Percentiles rank a stretch among this genome's conserved stretches.
These are phyloP conservation scores for Canariomyces notabilis DNA, from an alignment of 2,329 filamentous ascomycete species.

Conservation along the genomic window DNA sequence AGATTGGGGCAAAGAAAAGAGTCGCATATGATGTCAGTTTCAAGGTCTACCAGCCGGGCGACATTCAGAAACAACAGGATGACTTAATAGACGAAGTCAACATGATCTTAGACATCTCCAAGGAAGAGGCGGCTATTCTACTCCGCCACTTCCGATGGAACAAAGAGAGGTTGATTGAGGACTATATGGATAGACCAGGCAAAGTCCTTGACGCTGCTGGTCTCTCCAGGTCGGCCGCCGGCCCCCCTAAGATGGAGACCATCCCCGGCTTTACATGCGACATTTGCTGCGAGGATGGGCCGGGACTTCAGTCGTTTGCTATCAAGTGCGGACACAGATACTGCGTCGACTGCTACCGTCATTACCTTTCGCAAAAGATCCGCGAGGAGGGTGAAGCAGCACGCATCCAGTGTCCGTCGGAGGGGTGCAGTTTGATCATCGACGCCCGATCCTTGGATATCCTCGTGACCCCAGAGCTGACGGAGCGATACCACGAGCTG, in stretches of 20 bases:
- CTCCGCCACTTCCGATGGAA: constrained; percentile 92
- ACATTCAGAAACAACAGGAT: constrained; percentile 82
- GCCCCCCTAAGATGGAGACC: constrained; percentile 62
- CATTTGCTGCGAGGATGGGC: constrained; percentile 90
- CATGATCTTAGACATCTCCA: constrained; percentile 80
- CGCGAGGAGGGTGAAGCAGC: constrained; percentile 92
- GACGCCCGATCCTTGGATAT: constrained; percentile 84
- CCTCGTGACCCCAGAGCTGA: constrained; percentile 56
- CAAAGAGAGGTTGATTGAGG: constrained; percentile 88
- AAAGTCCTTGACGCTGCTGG: constrained; percentile 80
- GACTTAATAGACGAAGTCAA: constrained; percentile 85
- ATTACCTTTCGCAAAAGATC: constrained; percentile 91
- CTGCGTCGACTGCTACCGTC: constrained; percentile 85
- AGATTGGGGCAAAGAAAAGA: constrained; percentile 65
- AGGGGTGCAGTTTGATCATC: constrained; percentile 82
- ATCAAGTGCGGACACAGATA: constrained; percentile 95
- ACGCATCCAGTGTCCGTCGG: constrained; percentile 86
- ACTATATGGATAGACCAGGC: constrained; percentile 87
- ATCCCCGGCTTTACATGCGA: constrained; percentile 81
- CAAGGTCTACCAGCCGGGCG: constrained; percentile 71
- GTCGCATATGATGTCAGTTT: constrained; percentile 80
- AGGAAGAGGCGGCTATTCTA: constrained; percentile 86
- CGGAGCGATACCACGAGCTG: constrained; percentile 69
- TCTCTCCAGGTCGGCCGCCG: constrained; percentile 59
- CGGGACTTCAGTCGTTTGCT: constrained; percentile 74